Conservation (phyloP, 768 basidiomycete species). For the Grammothele lineata region DNA sequence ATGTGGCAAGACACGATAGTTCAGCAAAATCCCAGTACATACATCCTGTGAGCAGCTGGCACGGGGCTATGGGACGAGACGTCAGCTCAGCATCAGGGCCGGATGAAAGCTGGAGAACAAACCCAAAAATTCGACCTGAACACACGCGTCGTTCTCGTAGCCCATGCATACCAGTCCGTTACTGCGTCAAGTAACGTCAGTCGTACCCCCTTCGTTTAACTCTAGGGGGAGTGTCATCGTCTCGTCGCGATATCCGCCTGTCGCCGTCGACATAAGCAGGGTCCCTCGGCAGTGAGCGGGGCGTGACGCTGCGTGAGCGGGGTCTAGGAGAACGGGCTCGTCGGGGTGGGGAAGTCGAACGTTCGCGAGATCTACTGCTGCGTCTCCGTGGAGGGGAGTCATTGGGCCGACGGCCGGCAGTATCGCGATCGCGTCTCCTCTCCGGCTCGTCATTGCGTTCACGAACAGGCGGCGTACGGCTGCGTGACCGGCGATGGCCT, state of each 20-base stretch:
- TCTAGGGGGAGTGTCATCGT: conserved; percentile 7
- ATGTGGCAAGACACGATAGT: too few species aligned
- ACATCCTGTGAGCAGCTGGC: too few species aligned
- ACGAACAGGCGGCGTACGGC: conserved; percentile 6
- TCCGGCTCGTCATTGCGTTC: background rate
- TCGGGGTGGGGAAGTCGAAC: conserved; percentile 5
- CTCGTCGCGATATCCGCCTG: conserved; percentile 1
- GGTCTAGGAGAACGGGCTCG: background rate
- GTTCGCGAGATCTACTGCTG: conserved; percentile 7
- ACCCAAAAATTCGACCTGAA: too few species aligned
- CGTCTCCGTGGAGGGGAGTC: conserved; percentile 7
- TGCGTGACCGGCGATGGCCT: conserved; percentile 14
- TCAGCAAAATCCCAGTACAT: too few species aligned
- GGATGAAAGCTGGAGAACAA: too few species aligned
- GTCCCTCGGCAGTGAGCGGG: background rate
- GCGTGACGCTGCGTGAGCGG: conserved; percentile 9
- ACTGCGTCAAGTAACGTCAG: too few species aligned
- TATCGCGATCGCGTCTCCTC: conserved; percentile 2
- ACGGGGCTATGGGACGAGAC: too few species aligned
- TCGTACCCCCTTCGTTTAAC: conserved; percentile 9
- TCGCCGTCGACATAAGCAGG: conserved; percentile 2
- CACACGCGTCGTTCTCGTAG: too few species aligned
- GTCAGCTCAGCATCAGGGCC: too few species aligned
- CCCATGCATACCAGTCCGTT: too few species aligned
- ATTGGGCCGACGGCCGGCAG: conserved; percentile 4